A percentile compares a stretch with the other conserved stretches of the same genome.
Conservation (phyloP, 2,329 filamentous ascomycete species). For the Diplodia corticola region DNA sequence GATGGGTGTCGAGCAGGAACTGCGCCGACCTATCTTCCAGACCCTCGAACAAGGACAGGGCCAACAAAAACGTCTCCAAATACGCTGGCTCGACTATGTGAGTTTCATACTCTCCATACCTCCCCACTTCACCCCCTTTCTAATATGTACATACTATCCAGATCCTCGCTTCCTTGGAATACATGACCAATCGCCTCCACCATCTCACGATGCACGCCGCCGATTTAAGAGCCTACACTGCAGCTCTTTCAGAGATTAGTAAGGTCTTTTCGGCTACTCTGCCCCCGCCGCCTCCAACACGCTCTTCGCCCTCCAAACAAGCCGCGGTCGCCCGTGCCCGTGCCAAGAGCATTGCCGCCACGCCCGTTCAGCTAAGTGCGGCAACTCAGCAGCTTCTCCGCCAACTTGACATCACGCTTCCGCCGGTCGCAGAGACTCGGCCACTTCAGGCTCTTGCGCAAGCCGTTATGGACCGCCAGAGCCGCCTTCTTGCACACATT, state of each 20-base stretch:
- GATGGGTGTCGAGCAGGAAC: slow-evolving; percentile 69
- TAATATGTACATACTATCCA: slow-evolving; percentile 27
- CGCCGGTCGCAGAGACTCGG: neutral
- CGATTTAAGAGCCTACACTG: slow-evolving; percentile 34
- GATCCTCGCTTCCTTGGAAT: slow-evolving; percentile 44
- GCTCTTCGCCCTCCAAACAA: slow-evolving; percentile 30
- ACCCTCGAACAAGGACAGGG: slow-evolving; percentile 39
- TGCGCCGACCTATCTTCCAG: slow-evolving; percentile 60
- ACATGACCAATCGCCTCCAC: slow-evolving; percentile 42
- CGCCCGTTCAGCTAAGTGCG: slow-evolving; percentile 32
- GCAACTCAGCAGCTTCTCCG: slow-evolving; percentile 39
- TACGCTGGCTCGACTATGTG: slow-evolving; percentile 47
- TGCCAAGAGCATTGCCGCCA: slow-evolving; percentile 34
- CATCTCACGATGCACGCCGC: slow-evolving; percentile 31
- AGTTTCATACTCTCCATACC: slow-evolving; percentile 12
- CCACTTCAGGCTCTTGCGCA: slow-evolving; percentile 34
- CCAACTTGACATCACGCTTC: slow-evolving; percentile 35
- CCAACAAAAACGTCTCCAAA: slow-evolving; percentile 38
- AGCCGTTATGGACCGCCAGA: slow-evolving; percentile 35
- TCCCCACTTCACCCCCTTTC: neutral
- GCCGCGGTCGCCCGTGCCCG: slow-evolving; percentile 32
- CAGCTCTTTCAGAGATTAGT: slow-evolving; percentile 35
- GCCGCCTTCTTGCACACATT: slow-evolving; percentile 39
- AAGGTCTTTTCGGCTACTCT: slow-evolving; percentile 31
- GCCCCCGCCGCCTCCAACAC: slow-evolving; percentile 27